Evolutionary conservation across 441 rosid species (phyloP), one percentile per base, ranked within the genome.

Genomic region (Euphorbia celastroides): DNA sequence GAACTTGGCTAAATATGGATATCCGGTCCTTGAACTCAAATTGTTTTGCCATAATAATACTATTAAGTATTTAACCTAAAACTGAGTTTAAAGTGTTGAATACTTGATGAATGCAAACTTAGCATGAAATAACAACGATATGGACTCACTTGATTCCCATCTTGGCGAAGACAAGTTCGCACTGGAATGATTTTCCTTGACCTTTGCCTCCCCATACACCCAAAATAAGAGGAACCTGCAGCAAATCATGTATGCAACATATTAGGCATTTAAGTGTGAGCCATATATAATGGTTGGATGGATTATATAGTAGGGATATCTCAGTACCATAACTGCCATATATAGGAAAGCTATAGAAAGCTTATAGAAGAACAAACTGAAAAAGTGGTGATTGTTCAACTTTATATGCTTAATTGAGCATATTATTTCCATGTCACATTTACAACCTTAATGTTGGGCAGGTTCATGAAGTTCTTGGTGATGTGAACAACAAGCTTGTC

Each of bases 201-300:
- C 97, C 98, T 75, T 93, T 93, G 78, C 98, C 98, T 86, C 97
- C 98, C 98, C 98, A 93, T 2, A 93, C 67, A 80, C 98, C 98
- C 83, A 93, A 86, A 67, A 93, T 93, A 65, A 93, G 89, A 68
- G 98, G 97, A 82, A 93, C 73, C 98, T 92, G 70, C 51, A 5
- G 16, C n/a, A n/a, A n/a, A n/a, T n/a, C n/a, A n/a, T n/a, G n/a
- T n/a, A n/a, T n/a, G n/a, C n/a, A n/a, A n/a, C n/a, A n/a, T n/a
- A n/a, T n/a, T n/a, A n/a, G n/a, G n/a, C n/a, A n/a, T n/a, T n/a
- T n/a, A n/a, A n/a, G n/a, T n/a, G n/a, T n/a, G n/a, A n/a, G n/a
- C n/a, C n/a, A n/a, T n/a, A n/a, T n/a, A n/a, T n/a, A n/a, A n/a
- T n/a, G n/a, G n/a, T n/a, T n/a, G n/a, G n/a, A n/a, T n/a, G n/a